A percentile compares a stretch with the other conserved stretches of the same genome.
Conservation (phyloP, 106 monocot species). For the Allium cepa region DNA sequence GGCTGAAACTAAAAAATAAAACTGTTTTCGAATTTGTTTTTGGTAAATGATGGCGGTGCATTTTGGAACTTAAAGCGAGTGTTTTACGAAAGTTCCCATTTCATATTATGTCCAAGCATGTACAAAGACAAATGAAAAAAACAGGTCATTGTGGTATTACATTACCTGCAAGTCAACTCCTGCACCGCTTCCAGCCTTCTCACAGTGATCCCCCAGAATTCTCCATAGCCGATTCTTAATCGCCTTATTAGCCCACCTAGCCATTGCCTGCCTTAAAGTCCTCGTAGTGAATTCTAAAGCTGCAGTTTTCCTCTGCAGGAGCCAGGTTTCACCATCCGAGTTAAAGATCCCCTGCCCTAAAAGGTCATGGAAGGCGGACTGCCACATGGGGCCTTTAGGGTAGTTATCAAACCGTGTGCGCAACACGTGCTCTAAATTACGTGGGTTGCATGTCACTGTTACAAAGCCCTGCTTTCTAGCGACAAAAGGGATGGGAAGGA, state of each 20-base stretch:
- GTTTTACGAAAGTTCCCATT: no score
- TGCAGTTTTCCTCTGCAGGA: conserved; percentile 82
- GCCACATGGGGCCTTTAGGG: conserved; percentile 81
- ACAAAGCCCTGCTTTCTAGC: conserved; percentile 60
- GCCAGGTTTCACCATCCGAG: conserved; percentile 82
- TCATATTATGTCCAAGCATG: no score
- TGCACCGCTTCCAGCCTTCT: background rate
- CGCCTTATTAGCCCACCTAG: conserved; percentile 56
- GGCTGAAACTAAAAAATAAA: no score
- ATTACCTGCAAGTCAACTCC: conserved; percentile 35
- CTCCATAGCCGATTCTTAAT: conserved; percentile 58
- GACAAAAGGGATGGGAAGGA: conserved; percentile 52
- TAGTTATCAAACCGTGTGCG: conserved; percentile 78
- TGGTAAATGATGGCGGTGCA: no score
- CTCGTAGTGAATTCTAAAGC: conserved; percentile 92
- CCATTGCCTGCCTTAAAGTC: conserved; percentile 80
- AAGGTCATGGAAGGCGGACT: conserved; percentile 78
- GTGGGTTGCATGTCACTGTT: conserved; percentile 80
- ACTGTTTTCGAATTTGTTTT: no score
- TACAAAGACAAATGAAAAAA: no score
- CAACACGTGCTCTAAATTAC: conserved; percentile 82
- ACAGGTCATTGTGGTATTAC: no score
- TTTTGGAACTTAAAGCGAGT: no score
- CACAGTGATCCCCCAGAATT: conserved; percentile 43
- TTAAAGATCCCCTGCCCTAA: conserved; percentile 89